Percentiles rank a stretch among this genome's conserved stretches.
These are phyloP conservation scores for Croton setiger DNA, from an alignment of 441 rosid species.

Conservation along the genomic window DNA sequence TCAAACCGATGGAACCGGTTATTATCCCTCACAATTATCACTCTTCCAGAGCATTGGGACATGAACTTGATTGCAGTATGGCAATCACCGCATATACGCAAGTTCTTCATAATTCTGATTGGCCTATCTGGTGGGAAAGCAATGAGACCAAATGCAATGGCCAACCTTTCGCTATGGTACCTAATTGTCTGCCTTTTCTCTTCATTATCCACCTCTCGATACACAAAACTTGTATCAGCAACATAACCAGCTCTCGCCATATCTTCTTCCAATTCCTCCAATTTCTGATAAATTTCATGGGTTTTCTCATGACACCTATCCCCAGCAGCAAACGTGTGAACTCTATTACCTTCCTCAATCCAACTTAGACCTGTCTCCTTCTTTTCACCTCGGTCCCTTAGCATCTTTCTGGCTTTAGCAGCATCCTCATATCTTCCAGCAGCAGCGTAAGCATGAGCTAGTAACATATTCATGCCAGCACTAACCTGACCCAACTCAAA, in stretches of 20 bases:
- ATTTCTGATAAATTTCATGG: constrained; percentile 59
- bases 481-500: constrained; percentile 58
- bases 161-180: constrained; percentile 81
- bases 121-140: constrained; percentile 53
- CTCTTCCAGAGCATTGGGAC: constrained; percentile 65
- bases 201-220: constrained; percentile 55
- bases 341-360: constrained; percentile 84
- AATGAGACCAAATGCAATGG: constrained; percentile 79
- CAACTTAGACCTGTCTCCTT: constrained; percentile 91
- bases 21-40: constrained; percentile 72
- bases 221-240: constrained; percentile 76
- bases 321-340: constrained; percentile 79
- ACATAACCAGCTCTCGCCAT: constrained; percentile 81
- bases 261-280: constrained; percentile 68
- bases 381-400: constrained; percentile 70
- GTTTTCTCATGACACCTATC: constrained; percentile 55
- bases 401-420: constrained; percentile 74
- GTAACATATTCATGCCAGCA: constrained; percentile 62
- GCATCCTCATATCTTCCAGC: constrained; percentile 83
- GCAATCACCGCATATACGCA: constrained; percentile 86
- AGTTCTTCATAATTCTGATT: constrained; percentile 74
- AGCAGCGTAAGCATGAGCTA: constrained; percentile 83
- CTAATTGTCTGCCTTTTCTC: constrained; percentile 68
- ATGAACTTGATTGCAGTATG: constrained; percentile 75
- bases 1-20: constrained; percentile 75